Evolutionary conservation across 768 basidiomycete species (phyloP), one percentile per base, ranked within the genome.

Genomic region (Rhodotorula babjevae): DNA sequence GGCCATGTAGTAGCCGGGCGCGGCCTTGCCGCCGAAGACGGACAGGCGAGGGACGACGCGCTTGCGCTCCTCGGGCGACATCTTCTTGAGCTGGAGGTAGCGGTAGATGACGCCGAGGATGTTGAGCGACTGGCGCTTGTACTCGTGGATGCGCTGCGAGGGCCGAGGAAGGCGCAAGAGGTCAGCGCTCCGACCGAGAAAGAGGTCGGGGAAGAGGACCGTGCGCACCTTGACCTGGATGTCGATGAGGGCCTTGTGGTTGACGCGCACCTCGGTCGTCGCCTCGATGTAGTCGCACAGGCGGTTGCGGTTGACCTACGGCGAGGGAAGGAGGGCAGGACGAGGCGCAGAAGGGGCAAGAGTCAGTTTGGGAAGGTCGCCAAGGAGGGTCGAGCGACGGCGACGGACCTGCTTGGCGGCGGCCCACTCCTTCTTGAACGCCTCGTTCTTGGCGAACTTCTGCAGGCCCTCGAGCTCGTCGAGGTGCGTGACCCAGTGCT

Each of bases 11-110:
- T 74, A 74, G 1, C 88, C 94, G 52, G 95, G 95, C 0, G 95
- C 95, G 65, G 95, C 93, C 81, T 97, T 97, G 74, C 96, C 95
- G 46, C 92, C 95, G 75, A 99, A 98, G 84, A 99, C 90, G n/a
- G 92, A 89, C 29, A 92, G 93, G 49, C 78, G 82, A 56, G 87
- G 90, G 76, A 86, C 87, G 75, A 89, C 86, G 80, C 90, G 90
- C 84, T 90, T 89, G 78, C 90, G 86, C 80, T 96, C 88, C 42
- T 82, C 88, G 0, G 90, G 86, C 4, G 85, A 84, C 87, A 95
- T 87, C 46, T 74, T 75, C 71, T 77, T 76, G 57, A 78, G 53
- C 52, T 71, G 68, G 46, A 79, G 56, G 67, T 79, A 79, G 53
- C 78, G 73, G 79, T 92, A 89, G 73, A 94, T 87, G 69, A 93